phyloP scores from a whole-genome alignment of 1,284 basidiomycete species.

The Taiwanofungus camphoratus region DNA sequence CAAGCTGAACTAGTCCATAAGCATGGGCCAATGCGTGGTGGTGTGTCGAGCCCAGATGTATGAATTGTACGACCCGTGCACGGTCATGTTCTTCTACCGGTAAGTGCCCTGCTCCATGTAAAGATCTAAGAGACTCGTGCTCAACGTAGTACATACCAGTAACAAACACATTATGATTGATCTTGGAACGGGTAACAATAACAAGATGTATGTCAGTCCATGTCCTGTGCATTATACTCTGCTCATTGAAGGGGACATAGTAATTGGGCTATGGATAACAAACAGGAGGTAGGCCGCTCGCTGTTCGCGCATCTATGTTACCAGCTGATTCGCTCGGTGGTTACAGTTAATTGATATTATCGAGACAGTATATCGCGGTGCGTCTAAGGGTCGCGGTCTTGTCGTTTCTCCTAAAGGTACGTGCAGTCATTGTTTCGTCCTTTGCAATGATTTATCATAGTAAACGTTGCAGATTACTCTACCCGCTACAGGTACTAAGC shows the following conservation, averaged over 20 bases:
- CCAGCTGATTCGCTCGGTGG: slow-evolving; percentile 7
- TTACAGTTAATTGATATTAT: slow-evolving; percentile 92
- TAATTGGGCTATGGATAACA: slow-evolving; percentile 97
- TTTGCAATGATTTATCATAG: slow-evolving; percentile 4
- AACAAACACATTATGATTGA: slow-evolving; percentile 99
- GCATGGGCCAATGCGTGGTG: not conserved
- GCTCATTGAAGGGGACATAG: slow-evolving; percentile 42
- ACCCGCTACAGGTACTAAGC: slow-evolving; percentile 75
- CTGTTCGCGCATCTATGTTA: not conserved
- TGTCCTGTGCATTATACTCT: slow-evolving; percentile 6
- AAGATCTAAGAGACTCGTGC: not conserved
- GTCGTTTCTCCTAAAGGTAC: slow-evolving; percentile 95
- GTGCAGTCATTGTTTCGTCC: slow-evolving; percentile 15
- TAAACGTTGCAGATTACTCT: slow-evolving; percentile 61
- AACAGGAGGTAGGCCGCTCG: slow-evolving; percentile 72
- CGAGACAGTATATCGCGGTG: slow-evolving; percentile 97
- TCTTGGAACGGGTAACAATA: slow-evolving; percentile 98
- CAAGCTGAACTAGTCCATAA: not conserved
- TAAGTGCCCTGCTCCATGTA: slow-evolving; percentile 30
- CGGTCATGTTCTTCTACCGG: slow-evolving; percentile 98
- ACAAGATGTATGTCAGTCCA: slow-evolving; percentile 81
- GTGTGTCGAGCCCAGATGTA: slow-evolving; percentile 64
- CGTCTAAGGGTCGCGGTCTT: slow-evolving; percentile 95
- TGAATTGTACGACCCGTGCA: slow-evolving; percentile 91
- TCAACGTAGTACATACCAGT: slow-evolving; percentile 36